Evolutionary conservation across 148 eudicot genomes (phyloP).

Genomic region (Cornus suecica): DNA sequence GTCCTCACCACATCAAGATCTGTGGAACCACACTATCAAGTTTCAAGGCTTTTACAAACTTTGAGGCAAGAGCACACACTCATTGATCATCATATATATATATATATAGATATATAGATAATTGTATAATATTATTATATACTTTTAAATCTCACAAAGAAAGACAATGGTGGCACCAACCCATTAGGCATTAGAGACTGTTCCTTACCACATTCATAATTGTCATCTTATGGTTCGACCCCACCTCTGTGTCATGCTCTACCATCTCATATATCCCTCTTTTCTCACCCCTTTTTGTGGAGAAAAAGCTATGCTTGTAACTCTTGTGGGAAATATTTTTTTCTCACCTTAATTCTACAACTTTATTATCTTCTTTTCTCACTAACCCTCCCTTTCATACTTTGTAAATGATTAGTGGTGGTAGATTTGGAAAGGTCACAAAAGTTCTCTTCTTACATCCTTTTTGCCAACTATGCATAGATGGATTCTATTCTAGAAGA

Average conservation of each 20-base stretch:
- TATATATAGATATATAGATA: no score
- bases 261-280: slow-evolving; percentile 3
- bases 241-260: slow-evolving; percentile 10
- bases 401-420: slow-evolving; percentile 8
- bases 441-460: slow-evolving; percentile 11
- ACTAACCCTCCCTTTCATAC: slow-evolving; percentile 5
- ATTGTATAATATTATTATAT: not conserved
- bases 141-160: not conserved
- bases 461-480: no score
- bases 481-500: no score
- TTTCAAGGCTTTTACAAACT: slow-evolving; percentile 31
- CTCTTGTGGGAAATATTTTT: slow-evolving; percentile 7
- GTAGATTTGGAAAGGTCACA: slow-evolving; percentile 10
- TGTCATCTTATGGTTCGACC: slow-evolving; percentile 35
- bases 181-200: slow-evolving; percentile 35
- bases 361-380: slow-evolving; percentile 16
- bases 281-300: slow-evolving; percentile 11
- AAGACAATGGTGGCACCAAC: slow-evolving; percentile 23
- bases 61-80: slow-evolving; percentile 25
- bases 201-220: slow-evolving; percentile 35
- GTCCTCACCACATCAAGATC: slow-evolving; percentile 25
- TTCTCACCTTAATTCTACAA: not conserved
- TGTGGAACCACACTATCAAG: slow-evolving; percentile 20
- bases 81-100: not conserved
- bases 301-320: slow-evolving; percentile 15